A percentile compares a stretch with the other conserved stretches of the same genome.
phyloP scores from a whole-genome alignment of 2,329 filamentous ascomycete genomes.

The Elsinoe batatas region DNA sequence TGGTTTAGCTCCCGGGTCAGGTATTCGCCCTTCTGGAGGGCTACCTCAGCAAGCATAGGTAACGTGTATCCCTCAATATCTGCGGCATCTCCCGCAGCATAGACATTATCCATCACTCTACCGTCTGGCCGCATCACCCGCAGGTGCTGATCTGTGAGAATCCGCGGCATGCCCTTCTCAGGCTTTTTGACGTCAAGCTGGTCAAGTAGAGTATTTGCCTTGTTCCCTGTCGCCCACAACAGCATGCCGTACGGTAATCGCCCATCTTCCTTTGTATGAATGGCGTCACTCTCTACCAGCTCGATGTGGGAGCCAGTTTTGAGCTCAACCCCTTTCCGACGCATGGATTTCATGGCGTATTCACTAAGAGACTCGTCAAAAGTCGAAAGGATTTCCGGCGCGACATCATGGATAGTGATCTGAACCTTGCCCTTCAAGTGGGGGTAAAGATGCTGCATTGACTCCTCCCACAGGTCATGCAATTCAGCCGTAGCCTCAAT shows the following conservation, averaged over 20 bases:
- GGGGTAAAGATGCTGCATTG: constrained; percentile 33
- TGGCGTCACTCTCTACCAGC: constrained; percentile 26
- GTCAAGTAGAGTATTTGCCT: constrained; percentile 26
- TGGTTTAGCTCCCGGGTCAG: constrained; percentile 25
- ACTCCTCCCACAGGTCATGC: constrained; percentile 32
- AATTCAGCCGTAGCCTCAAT: constrained; percentile 37
- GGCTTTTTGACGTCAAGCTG: constrained; percentile 26
- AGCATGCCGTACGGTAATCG: constrained; percentile 30
- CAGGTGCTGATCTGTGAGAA: constrained; percentile 28
- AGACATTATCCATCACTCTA: constrained; percentile 22
- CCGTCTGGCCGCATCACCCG: constrained; percentile 24
- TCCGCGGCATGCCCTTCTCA: constrained; percentile 27
- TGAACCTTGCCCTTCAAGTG: constrained; percentile 31
- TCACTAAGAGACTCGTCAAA: constrained; percentile 35
- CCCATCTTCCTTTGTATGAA: constrained; percentile 30
- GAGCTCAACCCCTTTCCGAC: constrained; percentile 30
- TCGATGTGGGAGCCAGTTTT: constrained; percentile 31
- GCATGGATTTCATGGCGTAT: constrained; percentile 32
- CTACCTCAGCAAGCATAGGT: constrained; percentile 30
- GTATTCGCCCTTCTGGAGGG: constrained; percentile 31
- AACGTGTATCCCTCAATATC: constrained; percentile 30
- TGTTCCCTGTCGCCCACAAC: constrained; percentile 33
- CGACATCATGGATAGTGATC: constrained; percentile 38
- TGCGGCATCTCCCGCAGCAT: constrained; percentile 30
- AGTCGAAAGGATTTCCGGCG: constrained; percentile 31